Evolutionary conservation across 129 eudicot genomes (phyloP).

Genomic region (Smallanthus sonchifolius): DNA sequence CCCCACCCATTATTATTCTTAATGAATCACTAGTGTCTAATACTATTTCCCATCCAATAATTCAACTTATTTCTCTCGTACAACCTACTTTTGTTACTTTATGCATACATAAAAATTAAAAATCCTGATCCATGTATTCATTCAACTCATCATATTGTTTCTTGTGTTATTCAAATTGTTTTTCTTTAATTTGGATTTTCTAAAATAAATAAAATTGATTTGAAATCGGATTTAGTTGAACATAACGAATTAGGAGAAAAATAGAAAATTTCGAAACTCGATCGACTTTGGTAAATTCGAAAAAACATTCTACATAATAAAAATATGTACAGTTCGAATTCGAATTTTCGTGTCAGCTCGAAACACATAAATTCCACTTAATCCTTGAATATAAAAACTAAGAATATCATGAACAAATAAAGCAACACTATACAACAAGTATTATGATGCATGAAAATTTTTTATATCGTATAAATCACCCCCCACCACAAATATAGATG

Average conservation of each 20-base stretch:
- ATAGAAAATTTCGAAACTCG: too few species aligned
- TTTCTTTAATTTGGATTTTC: neutral
- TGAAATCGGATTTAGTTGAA: too few species aligned
- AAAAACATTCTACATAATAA: too few species aligned
- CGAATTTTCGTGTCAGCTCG: neutral
- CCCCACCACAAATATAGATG: neutral
- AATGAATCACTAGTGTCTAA: neutral
- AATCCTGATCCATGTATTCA: neutral
- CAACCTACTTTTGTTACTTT: neutral
- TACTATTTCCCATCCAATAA: conserved; percentile 12
- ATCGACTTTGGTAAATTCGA: too few species aligned
- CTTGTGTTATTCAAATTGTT: neutral
- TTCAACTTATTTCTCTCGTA: neutral
- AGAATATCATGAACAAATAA: too few species aligned
- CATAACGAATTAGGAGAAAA: neutral
- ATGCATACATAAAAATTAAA: neutral
- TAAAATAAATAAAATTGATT: too few species aligned
- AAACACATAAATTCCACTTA: too few species aligned
- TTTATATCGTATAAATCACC: neutral
- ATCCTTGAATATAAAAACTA: too few species aligned
- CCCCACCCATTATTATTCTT: conserved; percentile 12
- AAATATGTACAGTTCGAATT: neutral
- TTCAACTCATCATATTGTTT: neutral
- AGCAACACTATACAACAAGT: too few species aligned
- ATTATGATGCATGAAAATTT: neutral